Evolutionary conservation across 108 stramenopile species (phyloP), one percentile per base, ranked within the genome.

Genomic region (Cyclostephanos invisitatus): DNA sequence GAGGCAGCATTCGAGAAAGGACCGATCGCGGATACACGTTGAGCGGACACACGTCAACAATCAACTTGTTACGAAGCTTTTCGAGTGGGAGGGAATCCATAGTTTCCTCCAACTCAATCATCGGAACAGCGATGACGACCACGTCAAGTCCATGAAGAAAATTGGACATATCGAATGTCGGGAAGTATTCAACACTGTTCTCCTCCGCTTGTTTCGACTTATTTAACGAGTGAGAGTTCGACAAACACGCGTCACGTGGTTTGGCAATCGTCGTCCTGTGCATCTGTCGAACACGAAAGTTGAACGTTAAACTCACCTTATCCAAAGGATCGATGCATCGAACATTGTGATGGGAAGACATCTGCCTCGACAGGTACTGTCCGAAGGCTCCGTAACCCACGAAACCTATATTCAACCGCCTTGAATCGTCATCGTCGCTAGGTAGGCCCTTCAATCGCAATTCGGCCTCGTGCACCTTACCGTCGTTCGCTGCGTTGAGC

Each of bases 31-130:
- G 89, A 48, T 84, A 81, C 36, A 67, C 74, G 56, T 81, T 88
- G 56, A 95, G 78, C 14, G 89, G 88, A 69, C 90, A 85, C 5
- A 89, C 87, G 60, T 91, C 91, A 7, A 95, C 94, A 27, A 95
- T 75, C 25, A 95, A 74, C 51, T 93, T 93, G 57, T 88, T 88
- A 49, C 71, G 67, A 20, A 95, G 69, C 44, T 73, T 64, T 1
- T 88, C 82, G 10, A 74, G 47, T 55, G 91, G 88, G 2, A 92
- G 61, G 0, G 82, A 73, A 14, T 83, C 70, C 25, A 95, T 56
- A 11, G 79, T 77, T 51, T 88, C 89, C 77, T 95, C 87, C 48
- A 95, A 81, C 28, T 90, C 86, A 62, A 93, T 86, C 76, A 92
- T 72, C 22, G 90, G 90, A 4, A 91, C 91, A 3, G 90, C 71